These are phyloP conservation scores for Penicillium sp. DNA, from an alignment of 2,329 filamentous ascomycete species.

Conservation along the genomic window DNA sequence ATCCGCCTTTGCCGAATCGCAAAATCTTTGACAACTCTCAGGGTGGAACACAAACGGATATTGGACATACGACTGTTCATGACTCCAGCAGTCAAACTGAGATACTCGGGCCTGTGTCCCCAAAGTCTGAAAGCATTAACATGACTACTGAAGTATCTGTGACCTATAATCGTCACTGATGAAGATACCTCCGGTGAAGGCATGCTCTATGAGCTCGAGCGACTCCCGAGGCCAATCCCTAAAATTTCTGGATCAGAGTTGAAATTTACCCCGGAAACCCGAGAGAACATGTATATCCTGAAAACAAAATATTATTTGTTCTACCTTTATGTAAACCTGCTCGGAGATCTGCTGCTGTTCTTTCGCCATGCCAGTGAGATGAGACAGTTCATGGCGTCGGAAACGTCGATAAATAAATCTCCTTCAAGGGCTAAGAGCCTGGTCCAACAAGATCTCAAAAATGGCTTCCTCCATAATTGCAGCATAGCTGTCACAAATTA, in stretches of 20 bases:
- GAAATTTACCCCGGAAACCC: no score
- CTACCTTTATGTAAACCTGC: no score
- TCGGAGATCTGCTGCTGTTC: no score
- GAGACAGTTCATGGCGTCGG: no score
- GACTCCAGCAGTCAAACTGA: constrained; percentile 10
- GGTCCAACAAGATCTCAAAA: constrained; percentile 8
- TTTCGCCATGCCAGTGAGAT: no score
- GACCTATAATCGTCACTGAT: constrained; percentile 4
- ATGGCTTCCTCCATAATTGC: constrained; percentile 14
- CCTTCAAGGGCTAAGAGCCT: neutral
- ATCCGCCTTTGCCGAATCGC: neutral
- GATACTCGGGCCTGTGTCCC: constrained; percentile 6
- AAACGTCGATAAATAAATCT: neutral
- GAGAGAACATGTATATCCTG: no score
- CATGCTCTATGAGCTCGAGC: neutral
- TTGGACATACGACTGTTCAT: constrained; percentile 9
- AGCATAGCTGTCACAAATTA: constrained; percentile 5
- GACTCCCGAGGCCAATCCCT: no score
- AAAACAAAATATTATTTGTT: no score
- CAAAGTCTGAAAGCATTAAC: constrained; percentile 13
- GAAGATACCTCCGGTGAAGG: neutral
- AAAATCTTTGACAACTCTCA: constrained; percentile 17
- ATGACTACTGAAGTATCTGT: constrained; percentile 17
- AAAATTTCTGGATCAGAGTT: no score
- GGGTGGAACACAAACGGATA: constrained; percentile 12